Evolutionary conservation across 2,329 filamentous ascomycete species (phyloP).

Genomic region (Talaromyces sp.): DNA sequence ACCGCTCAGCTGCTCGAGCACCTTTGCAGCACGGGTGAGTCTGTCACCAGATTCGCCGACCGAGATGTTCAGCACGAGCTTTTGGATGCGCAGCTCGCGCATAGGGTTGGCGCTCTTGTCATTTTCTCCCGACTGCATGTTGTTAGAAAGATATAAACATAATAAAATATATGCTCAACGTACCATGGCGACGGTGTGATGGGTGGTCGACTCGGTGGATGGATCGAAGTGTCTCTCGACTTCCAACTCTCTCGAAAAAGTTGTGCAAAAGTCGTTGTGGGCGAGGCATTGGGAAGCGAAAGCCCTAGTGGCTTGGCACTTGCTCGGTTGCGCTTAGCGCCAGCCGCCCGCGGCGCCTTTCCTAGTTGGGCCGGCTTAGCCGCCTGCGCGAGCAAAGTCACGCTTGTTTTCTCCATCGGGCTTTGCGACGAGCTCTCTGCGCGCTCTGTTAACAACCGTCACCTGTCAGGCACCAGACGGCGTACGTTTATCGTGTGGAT

Average conservation of each 20-base stretch:
- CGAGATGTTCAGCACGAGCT: constrained; percentile 99
- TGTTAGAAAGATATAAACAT: constrained; percentile 14
- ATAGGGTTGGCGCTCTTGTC: constrained; percentile 94
- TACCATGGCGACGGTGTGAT: constrained; percentile 46
- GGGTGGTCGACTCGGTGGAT: constrained; percentile 32
- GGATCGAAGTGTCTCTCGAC: constrained; percentile 22
- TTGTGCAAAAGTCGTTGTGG: constrained; percentile 14
- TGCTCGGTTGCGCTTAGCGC: constrained; percentile 9
- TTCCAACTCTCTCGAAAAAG: constrained; percentile 5
- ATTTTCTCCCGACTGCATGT: constrained; percentile 59
- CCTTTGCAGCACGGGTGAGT: constrained; percentile 99
- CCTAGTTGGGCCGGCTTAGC: neutral
- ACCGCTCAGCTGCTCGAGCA: constrained; percentile 98
- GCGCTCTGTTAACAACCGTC: neutral
- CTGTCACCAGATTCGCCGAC: constrained; percentile 99
- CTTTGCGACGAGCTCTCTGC: neutral
- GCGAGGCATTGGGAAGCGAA: constrained; percentile 12
- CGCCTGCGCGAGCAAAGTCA: constrained; percentile 2
- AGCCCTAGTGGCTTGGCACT: constrained; percentile 14
- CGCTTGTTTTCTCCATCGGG: neutral
- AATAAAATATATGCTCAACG: constrained; percentile 14
- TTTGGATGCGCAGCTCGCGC: constrained; percentile 99
- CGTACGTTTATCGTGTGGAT: neutral
- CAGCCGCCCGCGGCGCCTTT: neutral
- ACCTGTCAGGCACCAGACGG: neutral